phyloP scores from a whole-genome alignment of 352 stramenopile species.

The Globisporangium ultimum region DNA sequence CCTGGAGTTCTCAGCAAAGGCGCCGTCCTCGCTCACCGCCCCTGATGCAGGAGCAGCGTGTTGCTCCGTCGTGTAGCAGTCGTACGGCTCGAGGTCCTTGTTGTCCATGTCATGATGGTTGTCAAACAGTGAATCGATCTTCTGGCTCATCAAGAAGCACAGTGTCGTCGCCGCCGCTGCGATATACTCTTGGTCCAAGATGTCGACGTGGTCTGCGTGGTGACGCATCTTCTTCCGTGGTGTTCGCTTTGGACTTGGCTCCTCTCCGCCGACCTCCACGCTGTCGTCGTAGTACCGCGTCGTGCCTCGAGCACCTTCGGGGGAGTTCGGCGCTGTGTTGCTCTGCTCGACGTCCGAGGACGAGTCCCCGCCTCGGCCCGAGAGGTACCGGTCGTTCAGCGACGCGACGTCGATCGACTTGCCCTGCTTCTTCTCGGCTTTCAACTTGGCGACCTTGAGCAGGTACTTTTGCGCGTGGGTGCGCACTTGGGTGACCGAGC shows the following conservation, averaged over 20 bases:
- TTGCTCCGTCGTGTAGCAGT: constrained; percentile 56
- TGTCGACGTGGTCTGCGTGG: constrained; percentile 32
- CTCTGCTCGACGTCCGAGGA: constrained; percentile 22
- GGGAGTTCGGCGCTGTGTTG: constrained; percentile 35
- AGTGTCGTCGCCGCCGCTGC: constrained; percentile 71
- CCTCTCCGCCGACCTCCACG: constrained; percentile 3
- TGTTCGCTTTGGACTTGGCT: constrained; percentile 21
- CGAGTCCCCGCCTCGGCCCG: constrained; percentile 11
- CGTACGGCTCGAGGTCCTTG: constrained; percentile 64
- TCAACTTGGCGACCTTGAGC: constrained; percentile 88
- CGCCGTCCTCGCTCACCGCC: background rate
- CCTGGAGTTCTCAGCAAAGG: constrained; percentile 25
- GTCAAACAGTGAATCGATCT: constrained; percentile 81
- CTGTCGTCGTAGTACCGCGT: constrained; percentile 6
- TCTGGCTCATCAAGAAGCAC: constrained; percentile 83
- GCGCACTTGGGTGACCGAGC: constrained; percentile 86
- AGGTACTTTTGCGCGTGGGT: constrained; percentile 89
- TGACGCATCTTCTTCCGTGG: constrained; percentile 58
- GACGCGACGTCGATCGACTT: constrained; percentile 14
- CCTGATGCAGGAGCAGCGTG: constrained; percentile 3
- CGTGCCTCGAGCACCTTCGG: constrained; percentile 15
- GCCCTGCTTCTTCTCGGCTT: constrained; percentile 73
- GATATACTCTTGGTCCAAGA: constrained; percentile 79
- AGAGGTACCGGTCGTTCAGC: constrained; percentile 17
- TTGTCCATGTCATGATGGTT: constrained; percentile 42